phyloP scores from a whole-genome alignment of 2,329 filamentous ascomycete species.

The Trichoderma koningiopsis region DNA sequence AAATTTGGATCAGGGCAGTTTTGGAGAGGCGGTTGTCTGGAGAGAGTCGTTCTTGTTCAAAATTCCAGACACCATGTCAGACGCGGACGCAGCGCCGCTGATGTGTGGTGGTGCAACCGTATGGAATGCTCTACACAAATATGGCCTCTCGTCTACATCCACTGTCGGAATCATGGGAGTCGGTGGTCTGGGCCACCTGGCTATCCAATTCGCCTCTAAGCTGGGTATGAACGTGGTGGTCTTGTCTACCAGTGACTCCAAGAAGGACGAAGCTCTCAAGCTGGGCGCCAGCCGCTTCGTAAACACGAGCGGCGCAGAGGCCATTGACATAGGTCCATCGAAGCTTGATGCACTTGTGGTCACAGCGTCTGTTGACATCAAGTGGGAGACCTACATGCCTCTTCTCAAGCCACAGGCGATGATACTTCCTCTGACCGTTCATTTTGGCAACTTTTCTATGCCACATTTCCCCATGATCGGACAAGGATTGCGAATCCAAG shows the following conservation, averaged over 20 bases:
- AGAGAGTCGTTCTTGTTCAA: conserved; percentile 48
- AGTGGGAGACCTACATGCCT: conserved; percentile 40
- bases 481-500: conserved; percentile 57
- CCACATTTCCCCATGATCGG: conserved; percentile 56
- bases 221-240: conserved; percentile 68
- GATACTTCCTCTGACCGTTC: conserved; percentile 56
- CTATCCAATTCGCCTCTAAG: conserved; percentile 51
- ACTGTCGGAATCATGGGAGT: conserved; percentile 58
- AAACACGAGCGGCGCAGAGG: neutral
- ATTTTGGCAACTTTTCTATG: conserved; percentile 51
- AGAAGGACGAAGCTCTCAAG: conserved; percentile 48
- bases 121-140: conserved; percentile 40
- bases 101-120: conserved; percentile 55
- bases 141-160: conserved; percentile 34
- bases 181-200: conserved; percentile 41
- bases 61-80: conserved; percentile 50
- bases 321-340: neutral
- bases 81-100: conserved; percentile 52
- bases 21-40: conserved; percentile 51
- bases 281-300: conserved; percentile 41
- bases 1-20: conserved; percentile 51
- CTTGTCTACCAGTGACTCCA: conserved; percentile 61
- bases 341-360: conserved; percentile 41
- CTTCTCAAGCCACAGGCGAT: conserved; percentile 51
- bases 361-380: conserved; percentile 40